A percentile compares a stretch with the other conserved stretches of the same genome.
These are phyloP conservation scores for Chytriomyces sp. DNA, from an alignment of 192 early-diverging fungal species.

Conservation along the genomic window DNA sequence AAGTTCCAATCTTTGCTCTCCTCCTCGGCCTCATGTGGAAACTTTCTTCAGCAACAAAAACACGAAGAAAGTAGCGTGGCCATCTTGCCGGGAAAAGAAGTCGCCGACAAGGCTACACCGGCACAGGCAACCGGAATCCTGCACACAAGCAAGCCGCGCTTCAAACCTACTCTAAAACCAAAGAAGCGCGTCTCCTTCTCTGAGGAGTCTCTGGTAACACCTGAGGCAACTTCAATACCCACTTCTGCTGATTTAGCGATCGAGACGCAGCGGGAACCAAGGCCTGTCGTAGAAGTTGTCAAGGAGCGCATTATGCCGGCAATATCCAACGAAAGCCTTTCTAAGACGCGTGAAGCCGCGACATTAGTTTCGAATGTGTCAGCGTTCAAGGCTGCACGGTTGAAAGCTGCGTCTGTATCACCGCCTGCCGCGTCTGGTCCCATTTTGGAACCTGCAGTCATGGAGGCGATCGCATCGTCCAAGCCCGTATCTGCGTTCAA, in stretches of 20 bases:
- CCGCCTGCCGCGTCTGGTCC: not conserved
- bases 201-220: constrained; percentile 6
- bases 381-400: not conserved
- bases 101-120: not conserved
- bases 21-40: not conserved
- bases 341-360: not conserved
- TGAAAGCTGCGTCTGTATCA: not conserved
- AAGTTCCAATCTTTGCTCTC: not conserved
- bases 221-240: not conserved
- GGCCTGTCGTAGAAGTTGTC: not conserved
- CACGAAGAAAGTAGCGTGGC: not conserved
- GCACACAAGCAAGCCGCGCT: not conserved
- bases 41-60: constrained; percentile 6
- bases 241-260: not conserved
- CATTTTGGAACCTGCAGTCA: too few species aligned
- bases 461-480: not conserved
- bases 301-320: not conserved
- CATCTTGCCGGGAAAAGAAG: not conserved
- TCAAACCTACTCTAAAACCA: constrained; percentile 9
- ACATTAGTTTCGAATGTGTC: not conserved
- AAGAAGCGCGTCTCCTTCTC: constrained; percentile 27
- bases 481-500: not conserved
- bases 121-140: not conserved
- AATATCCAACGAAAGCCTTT: not conserved
- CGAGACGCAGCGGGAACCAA: not conserved